Evolutionary conservation across 2,329 filamentous ascomycete genomes (phyloP).

Genomic region (Apiospora sp.): DNA sequence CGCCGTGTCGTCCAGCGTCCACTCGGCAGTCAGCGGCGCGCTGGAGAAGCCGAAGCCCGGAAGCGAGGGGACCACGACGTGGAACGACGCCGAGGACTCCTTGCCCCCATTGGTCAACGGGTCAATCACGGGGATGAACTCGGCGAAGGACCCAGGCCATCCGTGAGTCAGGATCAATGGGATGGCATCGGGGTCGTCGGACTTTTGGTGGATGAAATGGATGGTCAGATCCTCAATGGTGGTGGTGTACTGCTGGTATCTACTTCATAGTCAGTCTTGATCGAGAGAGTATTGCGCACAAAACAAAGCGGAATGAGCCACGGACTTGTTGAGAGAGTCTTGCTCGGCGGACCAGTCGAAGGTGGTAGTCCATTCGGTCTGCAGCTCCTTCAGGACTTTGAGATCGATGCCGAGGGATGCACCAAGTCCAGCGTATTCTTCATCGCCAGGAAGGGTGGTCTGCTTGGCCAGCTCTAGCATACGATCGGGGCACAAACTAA

Average conservation of each 20-base stretch:
- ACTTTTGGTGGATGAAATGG: conserved; percentile 37
- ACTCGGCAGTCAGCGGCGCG: conserved; percentile 39
- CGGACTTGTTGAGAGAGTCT: conserved; percentile 24
- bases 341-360: conserved; percentile 33
- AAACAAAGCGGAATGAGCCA: too few relatives aligned
- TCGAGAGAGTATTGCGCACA: conserved; percentile 28
- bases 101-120: conserved; percentile 40
- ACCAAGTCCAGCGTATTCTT: too few relatives aligned
- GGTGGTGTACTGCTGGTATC: conserved; percentile 30
- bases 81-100: conserved; percentile 37
- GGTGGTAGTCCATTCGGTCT: conserved; percentile 24
- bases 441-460: too few relatives aligned
- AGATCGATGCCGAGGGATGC: too few relatives aligned
- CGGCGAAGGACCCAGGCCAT: conserved; percentile 54
- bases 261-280: too few relatives aligned
- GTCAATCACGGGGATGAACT: conserved; percentile 50
- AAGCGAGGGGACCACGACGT: conserved; percentile 48
- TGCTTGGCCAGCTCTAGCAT: too few relatives aligned
- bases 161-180: conserved; percentile 52
- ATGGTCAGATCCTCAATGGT: conserved; percentile 28
- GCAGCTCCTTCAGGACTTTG: too few relatives aligned
- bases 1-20: conserved; percentile 48
- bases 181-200: conserved; percentile 37
- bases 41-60: conserved; percentile 49
- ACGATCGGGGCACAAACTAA: too few relatives aligned